A percentile compares a stretch with the other conserved stretches of the same genome.
These are phyloP conservation scores for Aphanomyces stellatus DNA, from an alignment of 352 stramenopile species.

Conservation along the genomic window DNA sequence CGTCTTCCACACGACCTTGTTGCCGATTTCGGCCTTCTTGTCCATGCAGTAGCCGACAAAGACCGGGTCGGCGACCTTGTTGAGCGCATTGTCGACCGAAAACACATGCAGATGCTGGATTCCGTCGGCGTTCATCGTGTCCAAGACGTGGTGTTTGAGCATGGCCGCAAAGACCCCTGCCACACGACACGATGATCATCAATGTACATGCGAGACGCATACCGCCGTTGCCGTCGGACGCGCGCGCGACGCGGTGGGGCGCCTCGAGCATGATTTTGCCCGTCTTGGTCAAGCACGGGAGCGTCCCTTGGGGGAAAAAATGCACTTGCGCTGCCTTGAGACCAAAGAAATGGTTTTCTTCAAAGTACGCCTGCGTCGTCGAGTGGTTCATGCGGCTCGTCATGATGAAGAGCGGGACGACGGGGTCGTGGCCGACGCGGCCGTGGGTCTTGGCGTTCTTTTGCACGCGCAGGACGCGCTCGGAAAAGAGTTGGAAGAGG, in stretches of 20 bases:
- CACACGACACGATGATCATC: too few species aligned
- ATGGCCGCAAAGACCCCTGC: conserved; percentile 58
- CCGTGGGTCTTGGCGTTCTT: conserved; percentile 25
- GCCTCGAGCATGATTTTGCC: conserved; percentile 96
- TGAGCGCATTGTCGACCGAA: conserved; percentile 97
- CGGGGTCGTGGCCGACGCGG: conserved; percentile 8
- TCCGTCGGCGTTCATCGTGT: conserved; percentile 67
- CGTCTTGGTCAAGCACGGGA: conserved; percentile 92
- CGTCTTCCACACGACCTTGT: conserved; percentile 96
- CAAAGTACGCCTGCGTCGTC: conserved; percentile 88
- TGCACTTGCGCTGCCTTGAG: conserved; percentile 80
- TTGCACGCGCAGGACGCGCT: conserved; percentile 82
- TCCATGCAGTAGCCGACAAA: conserved; percentile 96
- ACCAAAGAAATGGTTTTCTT: conserved; percentile 88
- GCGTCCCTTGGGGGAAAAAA: conserved; percentile 95
- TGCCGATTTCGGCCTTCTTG: conserved; percentile 90
- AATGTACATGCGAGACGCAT: conserved; percentile 60
- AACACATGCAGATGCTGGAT: conserved; percentile 96
- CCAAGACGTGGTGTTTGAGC: conserved; percentile 75
- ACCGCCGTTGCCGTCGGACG: conserved; percentile 97
- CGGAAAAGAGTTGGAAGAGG: conserved; percentile 92
- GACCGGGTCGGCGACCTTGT: conserved; percentile 90
- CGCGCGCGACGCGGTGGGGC: conserved; percentile 66
- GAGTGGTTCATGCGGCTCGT: conserved; percentile 96
- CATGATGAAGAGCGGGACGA: conserved; percentile 93